Evolutionary conservation across 2,329 filamentous ascomycete species (phyloP).

Genomic region (Neofusicoccum parvum): DNA sequence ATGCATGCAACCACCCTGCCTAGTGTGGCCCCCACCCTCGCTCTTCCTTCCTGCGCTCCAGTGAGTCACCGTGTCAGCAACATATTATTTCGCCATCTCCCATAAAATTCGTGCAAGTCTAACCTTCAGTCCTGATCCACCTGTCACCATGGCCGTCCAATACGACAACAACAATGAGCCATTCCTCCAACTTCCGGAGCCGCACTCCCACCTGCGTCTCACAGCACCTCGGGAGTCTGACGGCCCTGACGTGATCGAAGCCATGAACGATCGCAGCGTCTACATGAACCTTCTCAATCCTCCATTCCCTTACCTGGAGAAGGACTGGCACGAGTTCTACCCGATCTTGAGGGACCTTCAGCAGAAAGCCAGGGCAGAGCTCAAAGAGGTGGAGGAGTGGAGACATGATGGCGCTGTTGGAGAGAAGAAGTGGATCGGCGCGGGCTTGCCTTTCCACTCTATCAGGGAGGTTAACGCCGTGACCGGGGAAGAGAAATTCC

Average conservation of each 20-base stretch:
- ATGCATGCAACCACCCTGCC: no score
- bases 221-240: neutral
- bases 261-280: neutral
- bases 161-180: neutral
- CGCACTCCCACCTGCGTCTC: neutral
- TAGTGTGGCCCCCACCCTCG: no score
- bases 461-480: neutral
- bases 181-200: neutral
- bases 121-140: no score
- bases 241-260: neutral
- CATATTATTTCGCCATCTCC: neutral
- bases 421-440: neutral
- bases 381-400: neutral
- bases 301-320: neutral
- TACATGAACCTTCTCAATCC: neutral
- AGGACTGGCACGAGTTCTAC: neutral
- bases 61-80: neutral
- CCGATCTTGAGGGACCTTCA: no score
- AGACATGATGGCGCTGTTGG: neutral
- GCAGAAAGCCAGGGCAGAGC: neutral
- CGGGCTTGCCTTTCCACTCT: neutral
- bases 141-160: neutral
- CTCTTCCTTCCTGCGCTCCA: no score
- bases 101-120: no score
- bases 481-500: neutral